Base-by-base conservation (phyloP, 768 basidiomycete species). In the Rhizopogon roseolus region DNA sequence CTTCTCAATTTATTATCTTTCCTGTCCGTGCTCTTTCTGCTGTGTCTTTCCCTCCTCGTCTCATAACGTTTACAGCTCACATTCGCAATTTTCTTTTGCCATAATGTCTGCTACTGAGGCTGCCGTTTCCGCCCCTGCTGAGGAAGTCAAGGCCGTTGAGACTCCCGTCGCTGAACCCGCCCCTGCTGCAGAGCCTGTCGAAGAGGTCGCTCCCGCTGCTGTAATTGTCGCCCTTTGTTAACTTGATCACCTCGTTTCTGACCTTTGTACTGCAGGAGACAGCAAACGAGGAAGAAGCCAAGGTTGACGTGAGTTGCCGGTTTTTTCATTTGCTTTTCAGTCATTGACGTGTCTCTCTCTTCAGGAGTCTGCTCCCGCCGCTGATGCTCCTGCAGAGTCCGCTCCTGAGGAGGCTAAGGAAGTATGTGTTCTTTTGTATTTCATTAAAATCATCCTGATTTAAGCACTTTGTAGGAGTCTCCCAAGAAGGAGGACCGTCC, bases 71-170 rank as follows among this genome's bases (percentile, higher is more conserved):
- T 36, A 39, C 68, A 84, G 81, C 81, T 80, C 79, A 77, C 61
- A 70, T 75, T 77, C 76, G 73, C 69, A 73, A 22, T 22, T 22
- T 22, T 68, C 73, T 74, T 73, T 67, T 76, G 72, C 74, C 74
- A 82, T 90, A 90, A 92, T 93, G 89, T 91, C 90, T 79, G 81
- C 86, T 72, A 69, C 85, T 64, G 87, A 85, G 72, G 71, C 73
- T 66, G 64, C 76, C 67, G 74, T 14, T 37, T 9, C 32, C 32
- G 72, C 64, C 48, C 65, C 76, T 68, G 70, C 73, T 53, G 83
- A 84, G 71, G 85, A 82, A 68, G 71, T 74, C 55, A 79, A 79
- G 72, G 71, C 71, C 59, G 67, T 64, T 56, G 82, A 81, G 66
- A 64, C 73, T 46, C 53, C 69, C 46, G 60, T 66, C 8, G 19